A percentile compares a stretch with the other conserved stretches of the same genome.
These are phyloP conservation scores for Salicornia ramosissima DNA, from an alignment of 148 eudicot species.

Conservation along the genomic window DNA sequence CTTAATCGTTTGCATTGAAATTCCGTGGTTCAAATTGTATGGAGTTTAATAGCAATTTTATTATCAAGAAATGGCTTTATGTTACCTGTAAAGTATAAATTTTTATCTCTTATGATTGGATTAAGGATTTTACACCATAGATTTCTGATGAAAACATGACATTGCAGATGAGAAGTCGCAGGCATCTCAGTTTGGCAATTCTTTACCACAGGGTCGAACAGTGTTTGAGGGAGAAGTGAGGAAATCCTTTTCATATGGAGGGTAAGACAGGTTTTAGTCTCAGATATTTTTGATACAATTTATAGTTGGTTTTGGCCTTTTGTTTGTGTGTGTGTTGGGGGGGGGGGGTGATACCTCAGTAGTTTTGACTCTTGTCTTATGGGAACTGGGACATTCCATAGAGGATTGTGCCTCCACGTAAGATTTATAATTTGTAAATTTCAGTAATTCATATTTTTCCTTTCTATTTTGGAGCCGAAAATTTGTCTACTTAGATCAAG, in stretches of 20 bases:
- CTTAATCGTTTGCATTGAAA: background rate
- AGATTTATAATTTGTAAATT: too few species aligned
- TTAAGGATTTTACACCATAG: conserved; percentile 13
- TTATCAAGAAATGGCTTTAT: conserved; percentile 8
- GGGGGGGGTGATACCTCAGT: too few species aligned
- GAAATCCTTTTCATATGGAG: conserved; percentile 48
- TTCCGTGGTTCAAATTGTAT: conserved; percentile 9
- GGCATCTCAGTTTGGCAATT: conserved; percentile 34
- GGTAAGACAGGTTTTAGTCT: conserved; percentile 58
- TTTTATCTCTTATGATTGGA: conserved; percentile 13
- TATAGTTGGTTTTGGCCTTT: too few species aligned
- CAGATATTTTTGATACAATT: background rate
- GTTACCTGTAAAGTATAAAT: background rate
- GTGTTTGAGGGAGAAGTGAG: conserved; percentile 27
- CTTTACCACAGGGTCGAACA: conserved; percentile 31
- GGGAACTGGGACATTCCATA: too few species aligned
- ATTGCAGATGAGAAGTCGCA: conserved; percentile 85
- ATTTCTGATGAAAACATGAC: conserved; percentile 41
- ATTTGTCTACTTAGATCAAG: background rate
- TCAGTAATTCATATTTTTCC: too few species aligned
- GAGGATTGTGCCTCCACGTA: too few species aligned
- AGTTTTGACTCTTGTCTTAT: background rate
- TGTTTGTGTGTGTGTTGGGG: too few species aligned
- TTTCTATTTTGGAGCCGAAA: too few species aligned
- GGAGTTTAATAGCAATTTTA: background rate